Base-by-base conservation (phyloP, 495 filamentous ascomycete species). In the Parathielavia appendiculata region DNA sequence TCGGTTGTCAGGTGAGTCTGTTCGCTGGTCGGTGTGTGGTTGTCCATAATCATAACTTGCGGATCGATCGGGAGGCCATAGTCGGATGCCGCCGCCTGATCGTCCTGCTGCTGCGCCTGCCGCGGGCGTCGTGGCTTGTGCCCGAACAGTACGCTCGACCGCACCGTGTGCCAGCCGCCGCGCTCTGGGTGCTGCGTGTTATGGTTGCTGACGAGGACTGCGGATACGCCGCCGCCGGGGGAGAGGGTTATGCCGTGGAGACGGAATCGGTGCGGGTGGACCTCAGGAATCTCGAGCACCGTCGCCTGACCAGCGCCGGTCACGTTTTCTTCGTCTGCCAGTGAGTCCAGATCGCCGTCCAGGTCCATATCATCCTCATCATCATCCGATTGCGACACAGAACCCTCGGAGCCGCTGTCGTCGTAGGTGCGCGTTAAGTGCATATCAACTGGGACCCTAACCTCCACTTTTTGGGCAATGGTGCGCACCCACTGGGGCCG, bases 181-280 rank as follows among this genome's bases (percentile, higher is more conserved):
- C 75, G 64, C 13, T 73, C 75, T 0, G 71, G 67, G 22, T 64
- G 68, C 40, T 73, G 63, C 0, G 72, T 73, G 60, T 65, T 73
- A 53, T 79, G 70, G 23, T 62, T 61, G 41, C 66, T 70, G 13
- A 64, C 65, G 19, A 80, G 69, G 11, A 74, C 72, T 12, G 73
- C 75, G 0, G 67, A 68, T 20, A 67, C 66, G n/a, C 75, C 75
- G 46, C 73, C 76, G 30, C 73, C 76, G 0, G 76, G 71, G 14
- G 73, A 75, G 9, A 67, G 50, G 16, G 75, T 62, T 11, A 79
- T 66, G 10, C 76, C 77, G 71, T 76, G 72, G 6, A 80, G 62
- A 35, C 75, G 74, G 38, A 72, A 71, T 9, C 76, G 74, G 51
- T 73, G 71, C 0, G 73, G 70, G 63, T 79, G 72, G 51, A 71